phyloP scores from a whole-genome alignment of 2,329 filamentous ascomycete species.

The Spiromastix sp. region DNA sequence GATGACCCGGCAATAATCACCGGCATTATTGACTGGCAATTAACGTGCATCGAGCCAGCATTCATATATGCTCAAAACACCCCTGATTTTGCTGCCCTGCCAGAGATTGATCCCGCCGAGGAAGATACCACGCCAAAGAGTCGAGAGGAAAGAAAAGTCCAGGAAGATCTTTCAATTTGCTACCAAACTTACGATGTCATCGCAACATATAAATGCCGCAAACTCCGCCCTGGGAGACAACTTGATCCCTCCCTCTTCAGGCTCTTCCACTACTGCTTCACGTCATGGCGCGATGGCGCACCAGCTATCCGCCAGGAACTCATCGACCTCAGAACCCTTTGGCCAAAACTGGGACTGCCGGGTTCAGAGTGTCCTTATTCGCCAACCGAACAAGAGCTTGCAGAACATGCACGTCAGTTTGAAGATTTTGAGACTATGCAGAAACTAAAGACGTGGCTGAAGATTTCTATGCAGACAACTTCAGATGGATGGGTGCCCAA shows the following conservation, averaged over 20 bases:
- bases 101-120: constrained; percentile 10
- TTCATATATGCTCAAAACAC: constrained; percentile 20
- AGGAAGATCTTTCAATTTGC: constrained; percentile 19
- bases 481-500: constrained; percentile 24
- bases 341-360: constrained; percentile 17
- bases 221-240: constrained; percentile 16
- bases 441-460: constrained; percentile 20
- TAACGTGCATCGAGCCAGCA: constrained; percentile 20
- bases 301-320: constrained; percentile 20
- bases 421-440: constrained; percentile 22
- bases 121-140: constrained; percentile 7
- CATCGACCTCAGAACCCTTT: constrained; percentile 19
- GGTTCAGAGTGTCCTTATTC: constrained; percentile 17
- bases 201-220: constrained; percentile 15
- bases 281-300: constrained; percentile 19
- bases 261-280: constrained; percentile 21
- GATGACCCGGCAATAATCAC: constrained; percentile 21
- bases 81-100: constrained; percentile 19
- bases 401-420: constrained; percentile 16
- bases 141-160: constrained; percentile 9
- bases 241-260: constrained; percentile 20
- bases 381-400: constrained; percentile 15
- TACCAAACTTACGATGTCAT: constrained; percentile 20
- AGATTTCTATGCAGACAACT: constrained; percentile 16
- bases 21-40: constrained; percentile 25